Evolutionary conservation across 306 rosid species (phyloP), one percentile per base, ranked within the genome.

Genomic region (Potentilla sterilis): DNA sequence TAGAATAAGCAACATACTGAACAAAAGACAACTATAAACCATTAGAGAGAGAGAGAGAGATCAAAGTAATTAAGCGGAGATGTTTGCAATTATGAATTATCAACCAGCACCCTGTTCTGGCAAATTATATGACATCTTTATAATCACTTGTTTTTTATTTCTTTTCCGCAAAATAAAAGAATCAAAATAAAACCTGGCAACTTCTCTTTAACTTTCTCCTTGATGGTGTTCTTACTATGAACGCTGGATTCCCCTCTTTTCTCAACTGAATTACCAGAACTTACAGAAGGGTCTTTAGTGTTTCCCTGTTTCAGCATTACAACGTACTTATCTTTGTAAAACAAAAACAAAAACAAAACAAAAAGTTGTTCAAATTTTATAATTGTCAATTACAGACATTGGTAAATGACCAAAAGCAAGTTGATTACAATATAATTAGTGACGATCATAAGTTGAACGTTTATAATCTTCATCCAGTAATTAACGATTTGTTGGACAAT

Each of bases 241-340:
- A 76, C 75, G 72, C 78, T 65, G 8, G 79, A 78, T 72, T 67
- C 75, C 57, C 24, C 38, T 49, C 49, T 77, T 77, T 83, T 74
- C 75, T 72, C 85, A 73, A 77, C 74, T 19, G 59, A 43, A 51
- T 58, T 63, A 62, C 75, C 49, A 71, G 34, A 32, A 24, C n/a
- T 63, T 68, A 38, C 40, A 59, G 22, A 63, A 47, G 76, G 75
- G 3, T 58, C 54, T 24, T 67, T 80, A 62, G 35, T 43, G 58
- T 81, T 75, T 15, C 79, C 78, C 76, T 79, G 92, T 42, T 71
- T 79, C 98, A 89, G 90, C 86, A 86, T 28, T 28, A 28, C 69
- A 83, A 41, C 77, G 67, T 35, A 21, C 24, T 22, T 71, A 61
- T 63, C 43, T 10, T 58, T 6, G 8, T 63, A 28, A 67, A 35